Base-by-base conservation (phyloP, 768 basidiomycete genomes). In the Phylloporus arenicola region DNA sequence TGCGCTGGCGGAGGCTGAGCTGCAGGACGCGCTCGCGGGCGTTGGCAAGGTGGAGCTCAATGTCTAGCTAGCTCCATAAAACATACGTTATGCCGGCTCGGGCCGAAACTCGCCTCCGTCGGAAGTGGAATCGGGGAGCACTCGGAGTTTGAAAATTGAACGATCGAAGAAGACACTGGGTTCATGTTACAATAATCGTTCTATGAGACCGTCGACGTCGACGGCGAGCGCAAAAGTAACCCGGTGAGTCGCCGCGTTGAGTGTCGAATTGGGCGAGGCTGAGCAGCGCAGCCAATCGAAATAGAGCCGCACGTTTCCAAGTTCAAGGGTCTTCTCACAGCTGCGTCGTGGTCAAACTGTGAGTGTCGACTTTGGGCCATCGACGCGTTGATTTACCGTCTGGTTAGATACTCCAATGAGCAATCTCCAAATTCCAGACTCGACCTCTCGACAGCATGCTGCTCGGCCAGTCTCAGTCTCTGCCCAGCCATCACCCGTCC, bases 11-110 rank as follows among this genome's bases (percentile, higher is more conserved):
- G 76, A 77, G 27, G 55, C 65, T 24, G 84, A 86, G 57, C 58
- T 83, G 31, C 70, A 77, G 50, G 75, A 72, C 11, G 81, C 78
- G 25, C 69, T 89, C 19, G 65, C 59, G 17, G 71, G 68, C 43
- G 76, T 77, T 24, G 72, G 67, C 25, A 83, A 75, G 64, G 80
- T 88, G 31, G 88, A 90, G 63, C 69, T 89, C 62, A 75, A 68
- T 57, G 87, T 51, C 1, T 51, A 45, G 11, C n/a, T 20, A 30
- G n/a, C 24, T 20, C 29, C 29, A 14, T 45, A 33, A 34, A 33
- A 20, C 43, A 35, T 20, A 39, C n/a, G 17, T 50, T n/a, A 42
- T n/a, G 34, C 27, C 50, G 53, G 53, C 47, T 44, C 60, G 62
- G 62, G 51, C 60, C 58, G 60, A 31, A 14, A 7, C n/a, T 52